Base-by-base conservation (phyloP, 495 filamentous ascomycete species). In the Aspergillus conjunctus region DNA sequence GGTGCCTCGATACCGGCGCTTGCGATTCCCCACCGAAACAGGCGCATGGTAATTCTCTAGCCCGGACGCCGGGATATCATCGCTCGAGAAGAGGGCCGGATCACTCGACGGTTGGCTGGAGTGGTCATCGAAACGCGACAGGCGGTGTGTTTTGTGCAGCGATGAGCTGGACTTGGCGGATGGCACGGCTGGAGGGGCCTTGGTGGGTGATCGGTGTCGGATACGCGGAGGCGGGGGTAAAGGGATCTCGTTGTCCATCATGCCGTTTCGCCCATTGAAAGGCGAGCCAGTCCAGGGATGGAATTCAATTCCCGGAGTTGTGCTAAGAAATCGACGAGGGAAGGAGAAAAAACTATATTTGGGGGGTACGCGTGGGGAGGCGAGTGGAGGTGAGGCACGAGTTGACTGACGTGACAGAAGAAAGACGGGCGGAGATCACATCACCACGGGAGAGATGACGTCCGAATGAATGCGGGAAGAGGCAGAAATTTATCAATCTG, bases 21-120 rank as follows among this genome's bases (percentile, higher is more conserved):
- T 91, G 56, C 81, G 77, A 49, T 78, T 79, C 43, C 81, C 68
- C 0, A 66, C 63, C 17, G 63, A 14, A n/a, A 67, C 71, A 18
- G 69, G 65, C 43, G 75, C 73, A 64, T 77, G 58, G 69, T 93
- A 91, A 60, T 91, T 89, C 60, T 91, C 89, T n/a, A 89, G 65
- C 0, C 83, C 81, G 5, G 87, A 75, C 1, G 83, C 80, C 7
- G 88, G 87, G 46, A 88, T 83, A 61, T 93, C 90, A 60, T 93
- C 90, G 62, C 88, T 91, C 0, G 88, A 91, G 73, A 93, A 93
- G 5, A 91, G 66, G 11, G 89, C 85, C 4, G 88, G 87, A 64
- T 92, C 89, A 65, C 88, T 91, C 30, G 89, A 91, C 31, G 77
- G 77, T 49, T 78, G 75, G 64, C 76, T 79, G 21, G 77, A 79